Percentiles rank a stretch among this genome's conserved stretches.
Evolutionary conservation across 2,329 filamentous ascomycete species (phyloP).

Genomic region (Aplosporella prunicola): DNA sequence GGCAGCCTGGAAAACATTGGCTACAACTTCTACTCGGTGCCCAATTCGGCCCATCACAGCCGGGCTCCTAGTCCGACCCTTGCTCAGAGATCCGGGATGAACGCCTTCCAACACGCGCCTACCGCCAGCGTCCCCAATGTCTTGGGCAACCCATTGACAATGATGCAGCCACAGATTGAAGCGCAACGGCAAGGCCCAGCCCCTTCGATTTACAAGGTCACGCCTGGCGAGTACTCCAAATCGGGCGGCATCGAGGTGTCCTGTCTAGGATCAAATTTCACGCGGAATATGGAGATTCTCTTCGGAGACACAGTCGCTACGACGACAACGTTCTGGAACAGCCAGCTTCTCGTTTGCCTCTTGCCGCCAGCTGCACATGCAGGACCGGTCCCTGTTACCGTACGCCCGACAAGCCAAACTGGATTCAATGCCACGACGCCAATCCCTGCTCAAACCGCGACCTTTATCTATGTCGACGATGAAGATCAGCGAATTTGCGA

Average conservation of each 20-base stretch:
- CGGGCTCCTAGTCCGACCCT: conserved; percentile 68
- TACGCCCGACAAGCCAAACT: conserved; percentile 47
- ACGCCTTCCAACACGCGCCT: background rate
- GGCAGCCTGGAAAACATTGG: conserved; percentile 57
- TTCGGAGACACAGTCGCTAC: conserved; percentile 65
- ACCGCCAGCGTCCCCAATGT: background rate
- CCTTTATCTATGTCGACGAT: conserved; percentile 64
- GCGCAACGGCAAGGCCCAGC: background rate
- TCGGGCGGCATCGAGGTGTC: conserved; percentile 82
- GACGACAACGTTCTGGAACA: conserved; percentile 72
- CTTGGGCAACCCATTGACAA: conserved; percentile 1
- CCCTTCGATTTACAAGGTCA: conserved; percentile 62
- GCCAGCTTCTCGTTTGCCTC: conserved; percentile 69
- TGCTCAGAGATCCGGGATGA: too few relatives aligned
- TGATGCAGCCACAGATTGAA: conserved; percentile 5
- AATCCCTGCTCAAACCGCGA: conserved; percentile 30
- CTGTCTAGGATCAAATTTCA: conserved; percentile 71
- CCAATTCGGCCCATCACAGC: conserved; percentile 63
- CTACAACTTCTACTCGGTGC: conserved; percentile 56
- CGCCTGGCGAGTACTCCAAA: conserved; percentile 72
- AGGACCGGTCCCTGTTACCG: conserved; percentile 61
- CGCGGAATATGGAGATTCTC: conserved; percentile 69
- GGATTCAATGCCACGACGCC: conserved; percentile 30
- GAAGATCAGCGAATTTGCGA: conserved; percentile 60
- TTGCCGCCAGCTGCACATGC: conserved; percentile 60